Conservation (phyloP, 169 alveolate genomes). For the Perkinsus chesapeaki region DNA sequence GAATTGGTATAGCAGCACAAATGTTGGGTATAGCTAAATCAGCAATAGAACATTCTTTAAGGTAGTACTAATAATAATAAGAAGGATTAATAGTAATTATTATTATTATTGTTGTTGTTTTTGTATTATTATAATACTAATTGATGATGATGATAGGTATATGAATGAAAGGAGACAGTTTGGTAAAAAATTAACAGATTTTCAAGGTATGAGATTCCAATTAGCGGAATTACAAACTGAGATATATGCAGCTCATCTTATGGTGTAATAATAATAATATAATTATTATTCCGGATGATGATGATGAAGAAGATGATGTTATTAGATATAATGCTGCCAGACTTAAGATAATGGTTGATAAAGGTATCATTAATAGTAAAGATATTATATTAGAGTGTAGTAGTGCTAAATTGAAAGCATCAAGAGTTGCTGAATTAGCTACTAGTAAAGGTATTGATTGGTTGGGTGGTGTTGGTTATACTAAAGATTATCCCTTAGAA, state of each 20-base stretch:
- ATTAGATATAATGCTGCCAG: constrained; percentile 12
- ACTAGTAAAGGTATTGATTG: not conserved
- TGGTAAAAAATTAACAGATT: constrained; percentile 1
- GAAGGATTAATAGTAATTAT: too few species aligned
- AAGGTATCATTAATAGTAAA: not conserved
- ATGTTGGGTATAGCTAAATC: constrained; percentile 25
- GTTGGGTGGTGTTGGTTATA: constrained; percentile 10
- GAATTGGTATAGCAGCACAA: constrained; percentile 32
- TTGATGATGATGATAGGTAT: not conserved
- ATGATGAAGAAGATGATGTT: too few species aligned
- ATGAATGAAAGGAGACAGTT: constrained; percentile 11
- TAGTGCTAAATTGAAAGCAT: constrained; percentile 9
- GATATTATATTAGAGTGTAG: constrained; percentile 15
- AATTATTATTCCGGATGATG: too few species aligned
- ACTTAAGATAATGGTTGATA: not conserved
- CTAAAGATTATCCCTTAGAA: constrained; percentile 14
- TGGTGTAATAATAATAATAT: not conserved
- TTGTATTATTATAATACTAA: too few species aligned
- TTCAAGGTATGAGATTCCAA: constrained; percentile 22
- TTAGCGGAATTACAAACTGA: constrained; percentile 19
- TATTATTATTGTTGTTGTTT: too few species aligned
- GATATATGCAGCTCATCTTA: constrained; percentile 15
- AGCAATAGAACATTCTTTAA: constrained; percentile 6
- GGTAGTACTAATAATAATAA: not conserved
- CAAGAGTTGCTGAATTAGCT: constrained; percentile 1